Evolutionary conservation across 2,329 filamentous ascomycete species (phyloP).

Genomic region (Pseudocercospora crystallina): DNA sequence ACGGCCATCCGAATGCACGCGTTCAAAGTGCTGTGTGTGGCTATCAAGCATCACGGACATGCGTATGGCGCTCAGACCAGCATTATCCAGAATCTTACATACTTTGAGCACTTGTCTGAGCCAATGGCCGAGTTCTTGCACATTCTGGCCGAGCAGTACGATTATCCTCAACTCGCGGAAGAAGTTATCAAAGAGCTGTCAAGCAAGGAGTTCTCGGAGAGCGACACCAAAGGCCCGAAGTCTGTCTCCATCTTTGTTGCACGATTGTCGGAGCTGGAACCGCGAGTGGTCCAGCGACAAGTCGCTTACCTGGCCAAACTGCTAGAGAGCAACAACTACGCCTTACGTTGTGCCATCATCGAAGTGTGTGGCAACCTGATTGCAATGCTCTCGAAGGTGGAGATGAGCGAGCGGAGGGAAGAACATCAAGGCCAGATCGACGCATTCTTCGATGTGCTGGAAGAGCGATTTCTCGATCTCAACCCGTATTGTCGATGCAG

Average conservation of each 20-base stretch:
- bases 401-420: slow-evolving; percentile 74
- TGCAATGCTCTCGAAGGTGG: slow-evolving; percentile 82
- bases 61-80: slow-evolving; percentile 96
- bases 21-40: slow-evolving; percentile 94
- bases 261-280: slow-evolving; percentile 88
- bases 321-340: slow-evolving; percentile 95
- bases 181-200: slow-evolving; percentile 92
- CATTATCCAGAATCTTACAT: slow-evolving; percentile 95
- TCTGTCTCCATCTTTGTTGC: slow-evolving; percentile 92
- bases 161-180: slow-evolving; percentile 91
- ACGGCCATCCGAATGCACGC: slow-evolving; percentile 91
- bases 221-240: slow-evolving; percentile 91
- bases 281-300: slow-evolving; percentile 91
- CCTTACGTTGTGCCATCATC: slow-evolving; percentile 86
- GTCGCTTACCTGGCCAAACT: slow-evolving; percentile 95
- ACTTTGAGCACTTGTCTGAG: slow-evolving; percentile 97
- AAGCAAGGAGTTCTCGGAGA: slow-evolving; percentile 97
- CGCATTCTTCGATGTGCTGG: slow-evolving; percentile 93
- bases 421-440: slow-evolving; percentile 94
- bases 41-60: slow-evolving; percentile 96
- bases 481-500: slow-evolving; percentile 95
- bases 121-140: slow-evolving; percentile 98
- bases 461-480: slow-evolving; percentile 92
- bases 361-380: slow-evolving; percentile 98
- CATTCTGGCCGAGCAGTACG: slow-evolving; percentile 94